Evolutionary conservation across 1,284 basidiomycete species (phyloP).

Genomic region (Ganoderma lucidum): DNA sequence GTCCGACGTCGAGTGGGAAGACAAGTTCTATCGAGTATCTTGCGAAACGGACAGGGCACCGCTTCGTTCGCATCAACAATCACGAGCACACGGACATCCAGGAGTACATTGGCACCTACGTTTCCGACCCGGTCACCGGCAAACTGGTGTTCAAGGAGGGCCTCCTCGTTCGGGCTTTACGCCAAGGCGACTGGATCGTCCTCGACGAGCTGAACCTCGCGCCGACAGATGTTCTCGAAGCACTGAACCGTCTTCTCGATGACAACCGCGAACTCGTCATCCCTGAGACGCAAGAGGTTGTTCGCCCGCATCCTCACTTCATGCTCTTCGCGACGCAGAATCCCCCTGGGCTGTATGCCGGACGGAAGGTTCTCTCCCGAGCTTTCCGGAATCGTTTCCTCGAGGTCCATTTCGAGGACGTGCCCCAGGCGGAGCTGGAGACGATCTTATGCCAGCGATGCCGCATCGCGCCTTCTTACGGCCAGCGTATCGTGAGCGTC

Average conservation of each 20-base stretch:
- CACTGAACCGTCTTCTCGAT: constrained; percentile 95
- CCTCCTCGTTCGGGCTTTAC: constrained; percentile 90
- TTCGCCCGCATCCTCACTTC: constrained; percentile 94
- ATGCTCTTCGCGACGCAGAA: constrained; percentile 99
- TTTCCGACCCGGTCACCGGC: constrained; percentile 91
- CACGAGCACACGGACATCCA: constrained; percentile 99
- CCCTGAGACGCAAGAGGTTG: constrained; percentile 96
- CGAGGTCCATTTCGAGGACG: constrained; percentile 98
- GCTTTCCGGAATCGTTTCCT: constrained; percentile 99
- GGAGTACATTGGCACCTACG: constrained; percentile 97
- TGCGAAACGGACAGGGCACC: constrained; percentile 92
- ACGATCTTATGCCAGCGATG: constrained; percentile 92
- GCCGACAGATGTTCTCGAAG: constrained; percentile 98
- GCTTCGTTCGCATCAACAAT: constrained; percentile 98
- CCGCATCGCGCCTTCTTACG: constrained; percentile 92
- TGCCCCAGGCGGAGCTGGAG: constrained; percentile 94
- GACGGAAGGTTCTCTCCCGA: constrained; percentile 93
- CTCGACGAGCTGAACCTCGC: constrained; percentile 98
- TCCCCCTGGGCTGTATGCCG: constrained; percentile 97
- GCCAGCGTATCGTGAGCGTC: constrained; percentile 89
- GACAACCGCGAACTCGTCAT: constrained; percentile 98
- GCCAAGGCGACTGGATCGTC: constrained; percentile 97
- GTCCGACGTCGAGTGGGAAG: constrained; percentile 97
- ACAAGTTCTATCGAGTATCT: constrained; percentile 98
- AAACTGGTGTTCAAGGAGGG: constrained; percentile 97